Evolutionary conservation across 768 basidiomycete genomes (phyloP).

Genomic region (Boletus bicolor): DNA sequence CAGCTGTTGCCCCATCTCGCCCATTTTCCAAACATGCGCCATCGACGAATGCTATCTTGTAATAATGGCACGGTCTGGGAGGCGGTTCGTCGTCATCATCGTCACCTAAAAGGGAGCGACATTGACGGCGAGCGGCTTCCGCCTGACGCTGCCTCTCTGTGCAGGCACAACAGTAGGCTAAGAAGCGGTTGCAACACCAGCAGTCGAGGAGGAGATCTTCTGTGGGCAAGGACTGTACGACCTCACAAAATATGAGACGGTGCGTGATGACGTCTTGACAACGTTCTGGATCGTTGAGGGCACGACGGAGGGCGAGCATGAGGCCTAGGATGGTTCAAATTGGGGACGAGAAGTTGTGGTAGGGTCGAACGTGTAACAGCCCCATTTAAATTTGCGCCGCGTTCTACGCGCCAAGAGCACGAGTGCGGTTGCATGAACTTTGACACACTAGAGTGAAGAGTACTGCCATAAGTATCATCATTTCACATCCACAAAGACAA

Average conservation of each 20-base stretch:
- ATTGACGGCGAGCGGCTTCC: background rate
- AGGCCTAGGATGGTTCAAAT: background rate
- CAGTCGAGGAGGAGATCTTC: slow-evolving; percentile 11
- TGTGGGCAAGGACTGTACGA: background rate
- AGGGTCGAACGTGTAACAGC: too few species aligned
- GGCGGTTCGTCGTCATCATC: background rate
- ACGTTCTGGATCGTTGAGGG: background rate
- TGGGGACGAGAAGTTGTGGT: background rate
- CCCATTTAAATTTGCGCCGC: too few species aligned
- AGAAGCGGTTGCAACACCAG: slow-evolving; percentile 10
- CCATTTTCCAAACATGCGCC: slow-evolving; percentile 35
- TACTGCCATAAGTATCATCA: too few species aligned
- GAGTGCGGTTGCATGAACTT: too few species aligned
- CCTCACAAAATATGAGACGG: slow-evolving; percentile 17
- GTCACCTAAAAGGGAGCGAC: background rate
- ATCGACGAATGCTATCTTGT: slow-evolving; percentile 34
- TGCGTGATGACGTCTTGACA: slow-evolving; percentile 14
- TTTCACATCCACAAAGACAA: too few species aligned
- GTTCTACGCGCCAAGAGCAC: too few species aligned
- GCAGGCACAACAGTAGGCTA: slow-evolving; percentile 15
- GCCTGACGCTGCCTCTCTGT: background rate
- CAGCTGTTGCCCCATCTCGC: slow-evolving; percentile 20
- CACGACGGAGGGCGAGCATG: slow-evolving; percentile 13
- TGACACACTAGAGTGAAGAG: too few species aligned
- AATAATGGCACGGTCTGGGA: slow-evolving; percentile 22